Base-by-base conservation (phyloP, 1,284 basidiomycete species). In the Phellopilus nigrolimitatus region DNA sequence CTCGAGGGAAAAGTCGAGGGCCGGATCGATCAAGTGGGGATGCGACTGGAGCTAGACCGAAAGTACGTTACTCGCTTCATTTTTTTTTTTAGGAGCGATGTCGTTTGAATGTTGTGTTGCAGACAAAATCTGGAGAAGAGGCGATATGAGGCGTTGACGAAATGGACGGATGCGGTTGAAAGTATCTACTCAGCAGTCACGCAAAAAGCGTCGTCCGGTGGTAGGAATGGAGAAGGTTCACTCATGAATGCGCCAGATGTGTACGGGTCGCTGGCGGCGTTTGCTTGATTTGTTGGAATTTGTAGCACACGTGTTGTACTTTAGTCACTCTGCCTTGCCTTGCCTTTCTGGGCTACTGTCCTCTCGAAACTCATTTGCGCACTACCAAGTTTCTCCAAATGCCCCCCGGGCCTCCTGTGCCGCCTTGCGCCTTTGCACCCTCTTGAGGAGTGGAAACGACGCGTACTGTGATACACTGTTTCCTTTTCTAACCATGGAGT, bases 1-100 rank as follows among this genome's bases (percentile, higher is more conserved):
- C 71, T 98, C 25, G 95, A 99, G 67, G 91, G 90, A 21, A 95
- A 91, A 65, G 91, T 99, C 30, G 85, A 94, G 59, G 97, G 95
- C 13, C 81, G 86, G 60, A 97, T 99, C 62, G 95, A 99, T 66
- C 94, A 98, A 69, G 92, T 97, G 30, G 83, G 88, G 17, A 93
- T 94, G 73, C 78, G 89, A 48, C 76, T 99, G 12, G 91, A 98
- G 61, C 75, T 99, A 21, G 91, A 97, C 61, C 74, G 82, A 63
- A 84, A 91, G 90, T 94, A 61, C 57, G 88, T 73, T 27, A 46
- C 44, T 44, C 41, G n/a, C 31, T 36, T 47, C 36, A 4, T 49
- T 30, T 28, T 24, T 6, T 27, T 47, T 12, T 52, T 39, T 19
- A 41, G n/a, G 36, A 21, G 30, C 5, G 27, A 45, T 28, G 21